Evolutionary conservation across 257 asterid species (phyloP).

Genomic region (Scutellaria galericulata): DNA sequence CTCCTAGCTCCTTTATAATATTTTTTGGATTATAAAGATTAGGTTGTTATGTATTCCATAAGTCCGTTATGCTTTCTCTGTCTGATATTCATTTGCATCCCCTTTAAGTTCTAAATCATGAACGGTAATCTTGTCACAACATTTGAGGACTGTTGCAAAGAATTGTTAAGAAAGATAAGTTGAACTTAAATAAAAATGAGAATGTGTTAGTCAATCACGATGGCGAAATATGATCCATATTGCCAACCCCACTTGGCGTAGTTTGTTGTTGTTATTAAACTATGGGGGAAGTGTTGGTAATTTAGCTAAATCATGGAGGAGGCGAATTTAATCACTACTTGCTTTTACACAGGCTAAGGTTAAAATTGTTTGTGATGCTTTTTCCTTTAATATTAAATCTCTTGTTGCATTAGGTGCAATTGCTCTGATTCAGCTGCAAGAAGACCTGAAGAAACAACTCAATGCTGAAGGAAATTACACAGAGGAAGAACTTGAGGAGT

Average conservation of each 20-base stretch:
- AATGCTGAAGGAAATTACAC: conserved; percentile 87
- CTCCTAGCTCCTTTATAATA: background rate
- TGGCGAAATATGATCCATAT: too few relatives aligned
- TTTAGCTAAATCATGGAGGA: background rate
- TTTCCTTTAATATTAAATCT: conserved; percentile 15
- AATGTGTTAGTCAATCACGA: too few relatives aligned
- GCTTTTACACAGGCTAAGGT: background rate
- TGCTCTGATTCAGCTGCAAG: conserved; percentile 95
- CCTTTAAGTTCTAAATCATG: background rate
- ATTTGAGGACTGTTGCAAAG: too few relatives aligned
- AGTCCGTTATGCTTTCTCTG: background rate
- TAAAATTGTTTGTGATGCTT: conserved; percentile 6
- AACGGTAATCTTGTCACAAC: background rate
- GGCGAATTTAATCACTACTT: background rate
- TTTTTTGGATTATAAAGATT: background rate
- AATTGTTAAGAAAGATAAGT: too few relatives aligned
- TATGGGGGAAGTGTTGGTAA: background rate
- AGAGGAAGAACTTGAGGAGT: conserved; percentile 89
- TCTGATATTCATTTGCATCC: conserved; percentile 8
- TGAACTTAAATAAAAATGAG: too few relatives aligned
- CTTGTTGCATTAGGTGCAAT: conserved; percentile 72
- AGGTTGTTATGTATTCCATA: too few relatives aligned
- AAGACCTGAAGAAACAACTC: conserved; percentile 90
- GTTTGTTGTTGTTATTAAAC: too few relatives aligned
- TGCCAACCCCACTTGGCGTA: too few relatives aligned